Evolutionary conservation across 1,284 basidiomycete genomes (phyloP).

Genomic region (Melampsora larici-populina): DNA sequence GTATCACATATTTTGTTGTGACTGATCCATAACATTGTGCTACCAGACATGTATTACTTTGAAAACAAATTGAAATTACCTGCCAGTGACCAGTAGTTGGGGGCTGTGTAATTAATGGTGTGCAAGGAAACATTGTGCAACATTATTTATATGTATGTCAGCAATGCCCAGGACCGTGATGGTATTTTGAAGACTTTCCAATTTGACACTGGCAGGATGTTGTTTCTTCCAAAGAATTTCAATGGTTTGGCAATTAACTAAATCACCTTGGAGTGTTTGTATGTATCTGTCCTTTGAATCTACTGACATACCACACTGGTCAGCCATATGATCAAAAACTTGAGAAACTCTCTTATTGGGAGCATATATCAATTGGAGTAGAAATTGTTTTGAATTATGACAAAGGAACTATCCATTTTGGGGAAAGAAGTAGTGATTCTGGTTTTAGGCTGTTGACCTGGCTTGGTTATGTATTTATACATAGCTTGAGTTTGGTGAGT

Average conservation of each 20-base stretch:
- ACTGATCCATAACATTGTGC: no score
- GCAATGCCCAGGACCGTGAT: conserved; percentile 1
- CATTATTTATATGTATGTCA: conserved; percentile 22
- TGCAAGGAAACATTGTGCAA: neutral
- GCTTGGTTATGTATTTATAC: neutral
- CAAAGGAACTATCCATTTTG: neutral
- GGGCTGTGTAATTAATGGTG: no score
- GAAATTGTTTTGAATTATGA: neutral
- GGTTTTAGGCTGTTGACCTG: neutral
- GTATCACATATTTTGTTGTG: no score
- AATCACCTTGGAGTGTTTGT: neutral
- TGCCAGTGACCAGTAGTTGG: no score
- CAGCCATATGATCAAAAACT: neutral
- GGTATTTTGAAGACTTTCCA: conserved; percentile 1
- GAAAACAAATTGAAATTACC: no score
- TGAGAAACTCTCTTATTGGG: conserved; percentile 6
- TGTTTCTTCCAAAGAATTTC: neutral
- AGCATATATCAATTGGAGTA: conserved; percentile 15
- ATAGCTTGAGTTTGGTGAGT: neutral
- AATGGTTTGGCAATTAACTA: neutral
- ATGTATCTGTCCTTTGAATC: neutral
- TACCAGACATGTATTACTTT: no score
- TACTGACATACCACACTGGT: neutral
- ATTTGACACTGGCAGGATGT: neutral
- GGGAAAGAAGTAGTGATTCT: neutral